Percentiles rank a stretch among this genome's conserved stretches.
These are phyloP conservation scores for Apiotrichum mycotoxinovorans DNA, from an alignment of 1,284 basidiomycete species.

Conservation along the genomic window DNA sequence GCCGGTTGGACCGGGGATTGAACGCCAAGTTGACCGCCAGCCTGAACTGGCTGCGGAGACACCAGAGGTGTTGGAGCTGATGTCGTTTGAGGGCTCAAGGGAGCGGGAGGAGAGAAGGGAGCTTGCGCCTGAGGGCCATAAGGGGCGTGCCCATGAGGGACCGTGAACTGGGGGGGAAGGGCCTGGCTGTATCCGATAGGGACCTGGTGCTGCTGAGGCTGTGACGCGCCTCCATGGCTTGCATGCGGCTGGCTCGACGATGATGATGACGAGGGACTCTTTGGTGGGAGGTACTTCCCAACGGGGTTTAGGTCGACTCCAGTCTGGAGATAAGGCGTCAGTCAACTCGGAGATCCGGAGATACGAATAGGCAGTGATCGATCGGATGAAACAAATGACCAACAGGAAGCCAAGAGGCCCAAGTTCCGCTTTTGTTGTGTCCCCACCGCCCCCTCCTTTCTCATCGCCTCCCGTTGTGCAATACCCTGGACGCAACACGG, in stretches of 20 bases:
- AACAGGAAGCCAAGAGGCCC: too few relatives aligned
- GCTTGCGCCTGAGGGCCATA: neutral
- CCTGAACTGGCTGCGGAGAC: neutral
- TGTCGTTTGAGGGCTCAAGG: neutral
- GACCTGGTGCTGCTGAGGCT: neutral
- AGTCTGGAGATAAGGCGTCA: neutral
- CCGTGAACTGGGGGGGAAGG: neutral
- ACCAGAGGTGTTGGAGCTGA: neutral
- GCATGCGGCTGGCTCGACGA: neutral
- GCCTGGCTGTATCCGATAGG: neutral
- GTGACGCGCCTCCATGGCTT: neutral
- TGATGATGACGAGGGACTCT: neutral
- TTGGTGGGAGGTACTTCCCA: neutral
- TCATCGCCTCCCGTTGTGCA: too few relatives aligned
- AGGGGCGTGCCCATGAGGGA: neutral
- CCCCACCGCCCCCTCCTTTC: too few relatives aligned
- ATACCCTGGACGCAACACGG: too few relatives aligned
- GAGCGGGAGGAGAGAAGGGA: neutral
- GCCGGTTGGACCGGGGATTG: neutral
- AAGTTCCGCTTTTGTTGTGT: too few relatives aligned
- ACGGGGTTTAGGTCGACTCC: constrained; percentile 1
- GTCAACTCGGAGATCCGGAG: neutral
- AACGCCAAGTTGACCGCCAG: neutral
- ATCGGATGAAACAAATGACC: too few relatives aligned
- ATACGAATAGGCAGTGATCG: too few relatives aligned